Evolutionary conservation across 371 early-diverging fungal species (phyloP).

Genomic region (Sporodiniella umbellata): DNA sequence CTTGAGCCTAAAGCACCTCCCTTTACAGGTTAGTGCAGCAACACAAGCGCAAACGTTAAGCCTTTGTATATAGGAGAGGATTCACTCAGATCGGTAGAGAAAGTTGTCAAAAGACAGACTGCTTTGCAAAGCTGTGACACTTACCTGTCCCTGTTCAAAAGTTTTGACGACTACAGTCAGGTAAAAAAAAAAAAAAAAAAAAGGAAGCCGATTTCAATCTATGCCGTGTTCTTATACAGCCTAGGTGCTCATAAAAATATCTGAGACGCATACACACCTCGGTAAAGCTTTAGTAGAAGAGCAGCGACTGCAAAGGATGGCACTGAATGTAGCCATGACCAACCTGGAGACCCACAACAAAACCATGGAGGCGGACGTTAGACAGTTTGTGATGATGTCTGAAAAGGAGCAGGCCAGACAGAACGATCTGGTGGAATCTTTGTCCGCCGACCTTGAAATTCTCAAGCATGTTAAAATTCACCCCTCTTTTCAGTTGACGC

Average conservation of each 20-base stretch:
- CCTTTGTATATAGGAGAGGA: background rate
- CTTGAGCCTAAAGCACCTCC: slow-evolving; percentile 27
- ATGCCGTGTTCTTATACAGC: background rate
- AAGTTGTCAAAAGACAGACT: background rate
- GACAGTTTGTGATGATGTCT: slow-evolving; percentile 10
- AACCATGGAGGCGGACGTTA: slow-evolving; percentile 1
- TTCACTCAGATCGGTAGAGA: background rate
- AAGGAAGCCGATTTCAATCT: background rate
- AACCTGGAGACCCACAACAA: slow-evolving; percentile 45
- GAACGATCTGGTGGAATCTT: slow-evolving; percentile 11
- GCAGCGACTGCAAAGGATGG: slow-evolving; percentile 53
- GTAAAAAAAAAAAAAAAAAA: slow-evolving; percentile 14
- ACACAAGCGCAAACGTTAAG: background rate
- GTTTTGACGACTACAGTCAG: slow-evolving; percentile 32
- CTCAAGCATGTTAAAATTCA: slow-evolving; percentile 28
- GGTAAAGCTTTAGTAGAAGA: slow-evolving; percentile 48
- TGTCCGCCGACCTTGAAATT: slow-evolving; percentile 22
- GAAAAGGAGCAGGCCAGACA: slow-evolving; percentile 29
- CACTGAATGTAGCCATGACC: slow-evolving; percentile 57
- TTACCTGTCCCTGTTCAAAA: slow-evolving; percentile 20
- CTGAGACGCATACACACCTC: slow-evolving; percentile 37
- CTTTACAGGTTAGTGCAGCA: slow-evolving; percentile 22
- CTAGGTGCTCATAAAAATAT: slow-evolving; percentile 26
- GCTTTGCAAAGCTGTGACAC: slow-evolving; percentile 11
- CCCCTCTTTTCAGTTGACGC: slow-evolving; percentile 8